A percentile compares a stretch with the other conserved stretches of the same genome.
These are phyloP conservation scores for Spencermartinsiella ligniputridi DNA, from an alignment of 1,139 yeast species.

Conservation along the genomic window DNA sequence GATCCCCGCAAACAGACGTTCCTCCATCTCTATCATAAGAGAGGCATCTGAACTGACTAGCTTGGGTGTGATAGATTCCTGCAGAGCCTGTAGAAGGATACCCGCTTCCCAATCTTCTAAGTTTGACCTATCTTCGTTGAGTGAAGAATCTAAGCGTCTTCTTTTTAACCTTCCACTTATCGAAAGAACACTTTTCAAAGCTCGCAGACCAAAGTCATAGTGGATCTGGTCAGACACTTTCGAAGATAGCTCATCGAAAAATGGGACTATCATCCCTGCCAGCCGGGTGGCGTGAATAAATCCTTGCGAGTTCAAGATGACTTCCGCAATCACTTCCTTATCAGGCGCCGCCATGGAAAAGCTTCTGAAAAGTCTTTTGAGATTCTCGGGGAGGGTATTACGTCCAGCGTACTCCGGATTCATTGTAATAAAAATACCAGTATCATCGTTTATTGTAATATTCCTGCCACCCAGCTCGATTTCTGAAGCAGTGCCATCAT, in stretches of 20 bases:
- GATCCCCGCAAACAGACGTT: slow-evolving; percentile 30
- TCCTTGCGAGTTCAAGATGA: slow-evolving; percentile 69
- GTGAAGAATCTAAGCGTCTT: slow-evolving; percentile 7
- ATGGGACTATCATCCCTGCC: slow-evolving; percentile 50
- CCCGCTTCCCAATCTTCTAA: slow-evolving; percentile 40
- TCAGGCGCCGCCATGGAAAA: slow-evolving; percentile 78
- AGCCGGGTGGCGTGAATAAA: slow-evolving; percentile 47
- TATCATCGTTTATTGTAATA: slow-evolving; percentile 38
- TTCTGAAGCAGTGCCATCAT: slow-evolving; percentile 11
- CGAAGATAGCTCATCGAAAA: slow-evolving; percentile 45
- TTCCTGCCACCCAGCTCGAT: slow-evolving; percentile 50
- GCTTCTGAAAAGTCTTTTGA: slow-evolving; percentile 72
- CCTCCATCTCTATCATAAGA: slow-evolving; percentile 33
- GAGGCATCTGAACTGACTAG: slow-evolving; percentile 49
- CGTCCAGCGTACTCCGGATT: slow-evolving; percentile 90
- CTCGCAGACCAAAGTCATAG: slow-evolving; percentile 87
- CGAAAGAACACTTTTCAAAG: slow-evolving; percentile 62
- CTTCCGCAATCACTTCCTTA: slow-evolving; percentile 62
- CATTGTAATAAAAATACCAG: slow-evolving; percentile 86
- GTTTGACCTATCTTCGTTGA: neutral
- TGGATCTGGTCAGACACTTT: slow-evolving; percentile 56
- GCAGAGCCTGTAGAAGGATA: slow-evolving; percentile 50
- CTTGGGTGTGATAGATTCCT: slow-evolving; percentile 62
- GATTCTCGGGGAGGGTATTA: slow-evolving; percentile 76
- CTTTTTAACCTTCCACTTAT: slow-evolving; percentile 54